Conservation (phyloP, 192 early-diverging fungal genomes). For the Glomus cerebriforme region DNA sequence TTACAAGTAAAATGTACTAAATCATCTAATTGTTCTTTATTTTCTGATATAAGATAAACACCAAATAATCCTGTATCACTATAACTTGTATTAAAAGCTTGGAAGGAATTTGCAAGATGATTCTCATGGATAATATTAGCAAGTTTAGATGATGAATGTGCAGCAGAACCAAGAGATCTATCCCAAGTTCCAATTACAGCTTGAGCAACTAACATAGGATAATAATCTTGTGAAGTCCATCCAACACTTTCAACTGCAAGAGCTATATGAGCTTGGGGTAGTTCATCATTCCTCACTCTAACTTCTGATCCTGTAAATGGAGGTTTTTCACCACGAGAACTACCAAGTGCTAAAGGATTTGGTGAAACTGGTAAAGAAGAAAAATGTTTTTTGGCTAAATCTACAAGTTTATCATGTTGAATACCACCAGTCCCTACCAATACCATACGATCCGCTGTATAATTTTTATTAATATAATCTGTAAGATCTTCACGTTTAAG, state of each 20-base stretch:
- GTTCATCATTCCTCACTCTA: constrained; percentile 84
- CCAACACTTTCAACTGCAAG: constrained; percentile 95
- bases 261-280: constrained; percentile 94
- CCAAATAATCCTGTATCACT: constrained; percentile 97
- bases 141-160: constrained; percentile 83
- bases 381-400: constrained; percentile 94
- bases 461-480: constrained; percentile 92
- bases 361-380: constrained; percentile 64
- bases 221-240: constrained; percentile 96
- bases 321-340: constrained; percentile 56
- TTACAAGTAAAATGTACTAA: constrained; percentile 85
- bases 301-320: constrained; percentile 90
- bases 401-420: constrained; percentile 90
- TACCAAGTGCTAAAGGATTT: constrained; percentile 51
- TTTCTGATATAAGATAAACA: constrained; percentile 90
- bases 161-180: constrained; percentile 86
- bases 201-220: constrained; percentile 92
- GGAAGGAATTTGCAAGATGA: constrained; percentile 95
- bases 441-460: constrained; percentile 97
- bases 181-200: constrained; percentile 97
- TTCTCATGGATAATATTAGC: constrained; percentile 81
- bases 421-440: constrained; percentile 91
- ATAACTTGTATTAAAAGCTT: constrained; percentile 99
- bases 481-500: constrained; percentile 83
- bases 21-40: constrained; percentile 80